Conservation (phyloP, 2,329 filamentous ascomycete species). For the Chaetomiaceae sp. region DNA sequence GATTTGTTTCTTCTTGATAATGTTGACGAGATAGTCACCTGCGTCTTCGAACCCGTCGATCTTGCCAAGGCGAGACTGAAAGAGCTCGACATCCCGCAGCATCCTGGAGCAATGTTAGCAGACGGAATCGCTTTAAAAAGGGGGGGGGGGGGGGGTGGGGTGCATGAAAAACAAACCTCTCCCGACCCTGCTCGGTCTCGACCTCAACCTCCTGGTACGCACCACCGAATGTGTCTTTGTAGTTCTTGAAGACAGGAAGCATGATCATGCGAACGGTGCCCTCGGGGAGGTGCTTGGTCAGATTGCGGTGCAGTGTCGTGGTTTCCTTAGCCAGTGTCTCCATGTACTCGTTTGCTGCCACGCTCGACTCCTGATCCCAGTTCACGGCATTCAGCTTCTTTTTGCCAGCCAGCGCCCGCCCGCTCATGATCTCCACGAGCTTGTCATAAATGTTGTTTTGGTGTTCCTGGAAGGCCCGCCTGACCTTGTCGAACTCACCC, state of each 20-base stretch:
- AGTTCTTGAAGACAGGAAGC: conserved; percentile 76
- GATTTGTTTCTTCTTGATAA: conserved; percentile 58
- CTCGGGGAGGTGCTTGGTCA: conserved; percentile 77
- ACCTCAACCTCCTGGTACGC: conserved; percentile 63
- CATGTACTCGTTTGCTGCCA: conserved; percentile 65
- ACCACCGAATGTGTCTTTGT: conserved; percentile 71
- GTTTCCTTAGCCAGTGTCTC: conserved; percentile 86
- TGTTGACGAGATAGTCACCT: conserved; percentile 62
- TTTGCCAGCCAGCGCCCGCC: conserved; percentile 68
- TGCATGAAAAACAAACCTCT: conserved; percentile 55
- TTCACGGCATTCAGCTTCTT: conserved; percentile 69
- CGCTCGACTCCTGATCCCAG: conserved; percentile 58
- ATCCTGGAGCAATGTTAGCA: conserved; percentile 50
- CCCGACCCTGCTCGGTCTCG: conserved; percentile 62
- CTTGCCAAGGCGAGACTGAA: conserved; percentile 66
- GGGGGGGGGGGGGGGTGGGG: no score
- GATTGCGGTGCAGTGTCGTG: conserved; percentile 73
- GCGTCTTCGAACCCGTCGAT: conserved; percentile 75
- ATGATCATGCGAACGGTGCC: conserved; percentile 77
- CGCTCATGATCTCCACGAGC: conserved; percentile 86
- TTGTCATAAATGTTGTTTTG: conserved; percentile 90
- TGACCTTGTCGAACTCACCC: conserved; percentile 84
- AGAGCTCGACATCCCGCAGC: conserved; percentile 68
- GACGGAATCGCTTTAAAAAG: no score
- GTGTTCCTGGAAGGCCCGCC: conserved; percentile 79